Conservation (phyloP, 2,329 filamentous ascomycete species). For the Paecilomyces sp. region DNA sequence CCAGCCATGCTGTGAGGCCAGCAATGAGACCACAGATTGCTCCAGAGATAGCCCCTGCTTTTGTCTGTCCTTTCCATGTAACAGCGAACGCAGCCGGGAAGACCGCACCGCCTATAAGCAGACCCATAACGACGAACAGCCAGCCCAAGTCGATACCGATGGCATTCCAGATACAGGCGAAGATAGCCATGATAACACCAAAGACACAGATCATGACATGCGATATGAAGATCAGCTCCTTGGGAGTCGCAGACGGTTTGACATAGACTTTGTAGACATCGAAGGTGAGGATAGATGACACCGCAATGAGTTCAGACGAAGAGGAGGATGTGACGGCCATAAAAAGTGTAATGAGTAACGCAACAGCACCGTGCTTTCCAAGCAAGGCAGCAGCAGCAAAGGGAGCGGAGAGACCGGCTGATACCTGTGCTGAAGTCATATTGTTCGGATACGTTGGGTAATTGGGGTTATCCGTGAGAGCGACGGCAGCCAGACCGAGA, state of each 20-base stretch:
- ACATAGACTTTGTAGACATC: constrained; percentile 13
- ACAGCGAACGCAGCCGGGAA: constrained; percentile 32
- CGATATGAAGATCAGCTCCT: constrained; percentile 11
- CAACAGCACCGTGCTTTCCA: constrained; percentile 17
- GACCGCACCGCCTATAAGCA: constrained; percentile 32
- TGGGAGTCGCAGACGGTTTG: constrained; percentile 8
- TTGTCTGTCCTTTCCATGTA: constrained; percentile 27
- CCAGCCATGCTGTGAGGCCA: constrained; percentile 31
- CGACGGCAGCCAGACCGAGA: constrained; percentile 39
- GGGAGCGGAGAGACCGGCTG: constrained; percentile 15
- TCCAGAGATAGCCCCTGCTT: constrained; percentile 24
- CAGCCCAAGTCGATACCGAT: constrained; percentile 15
- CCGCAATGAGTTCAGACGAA: constrained; percentile 13
- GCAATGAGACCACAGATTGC: constrained; percentile 25
- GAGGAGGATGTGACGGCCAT: constrained; percentile 15
- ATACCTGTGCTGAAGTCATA: constrained; percentile 13
- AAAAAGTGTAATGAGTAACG: constrained; percentile 18
- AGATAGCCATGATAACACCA: constrained; percentile 10
- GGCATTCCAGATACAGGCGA: constrained; percentile 16
- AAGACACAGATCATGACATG: constrained; percentile 13
- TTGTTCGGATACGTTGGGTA: constrained; percentile 33
- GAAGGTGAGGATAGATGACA: constrained; percentile 13
- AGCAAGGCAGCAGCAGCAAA: constrained; percentile 16
- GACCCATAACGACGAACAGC: constrained; percentile 12
- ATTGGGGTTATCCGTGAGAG: constrained; percentile 34